Evolutionary conservation across 2,329 filamentous ascomycete genomes (phyloP).

Genomic region (Penicillium sp.): DNA sequence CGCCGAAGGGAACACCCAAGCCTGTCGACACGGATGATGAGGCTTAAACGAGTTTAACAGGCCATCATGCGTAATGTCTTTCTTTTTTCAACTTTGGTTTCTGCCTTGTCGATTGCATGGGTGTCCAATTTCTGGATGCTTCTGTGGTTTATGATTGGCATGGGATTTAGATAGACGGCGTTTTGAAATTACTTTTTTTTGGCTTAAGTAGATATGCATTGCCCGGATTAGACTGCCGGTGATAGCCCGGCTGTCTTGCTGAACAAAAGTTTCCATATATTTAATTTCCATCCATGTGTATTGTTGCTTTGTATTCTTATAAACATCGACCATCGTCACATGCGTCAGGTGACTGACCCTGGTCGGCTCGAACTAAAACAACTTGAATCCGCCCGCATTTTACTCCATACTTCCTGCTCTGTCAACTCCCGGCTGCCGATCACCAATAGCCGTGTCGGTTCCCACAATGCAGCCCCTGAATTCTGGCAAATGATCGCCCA

Average conservation of each 20-base stretch:
- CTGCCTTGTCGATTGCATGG: constrained; percentile 12
- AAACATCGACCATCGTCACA: too few relatives aligned
- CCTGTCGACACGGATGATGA: constrained; percentile 74
- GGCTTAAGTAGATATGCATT: constrained; percentile 15
- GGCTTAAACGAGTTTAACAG: constrained; percentile 30
- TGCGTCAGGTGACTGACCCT: not conserved
- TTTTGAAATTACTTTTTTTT: constrained; percentile 13
- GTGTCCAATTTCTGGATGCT: constrained; percentile 7
- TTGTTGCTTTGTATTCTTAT: not conserved
- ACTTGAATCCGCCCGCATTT: too few relatives aligned
- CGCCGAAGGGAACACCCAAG: constrained; percentile 74
- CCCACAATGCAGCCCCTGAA: constrained; percentile 3
- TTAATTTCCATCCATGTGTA: too few relatives aligned
- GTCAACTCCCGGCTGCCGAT: not conserved
- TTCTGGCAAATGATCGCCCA: not conserved
- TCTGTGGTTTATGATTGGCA: constrained; percentile 17
- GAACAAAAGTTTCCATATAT: constrained; percentile 20
- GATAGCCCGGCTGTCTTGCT: constrained; percentile 5
- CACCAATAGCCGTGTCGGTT: not conserved
- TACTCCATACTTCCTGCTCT: not conserved
- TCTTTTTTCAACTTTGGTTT: constrained; percentile 11
- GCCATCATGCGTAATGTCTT: constrained; percentile 20
- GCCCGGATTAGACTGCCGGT: constrained; percentile 3
- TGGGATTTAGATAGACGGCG: constrained; percentile 23
- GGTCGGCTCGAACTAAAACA: too few relatives aligned